These are phyloP conservation scores for Ormosia emarginata DNA, from an alignment of 306 rosid genomes.

Conservation along the genomic window DNA sequence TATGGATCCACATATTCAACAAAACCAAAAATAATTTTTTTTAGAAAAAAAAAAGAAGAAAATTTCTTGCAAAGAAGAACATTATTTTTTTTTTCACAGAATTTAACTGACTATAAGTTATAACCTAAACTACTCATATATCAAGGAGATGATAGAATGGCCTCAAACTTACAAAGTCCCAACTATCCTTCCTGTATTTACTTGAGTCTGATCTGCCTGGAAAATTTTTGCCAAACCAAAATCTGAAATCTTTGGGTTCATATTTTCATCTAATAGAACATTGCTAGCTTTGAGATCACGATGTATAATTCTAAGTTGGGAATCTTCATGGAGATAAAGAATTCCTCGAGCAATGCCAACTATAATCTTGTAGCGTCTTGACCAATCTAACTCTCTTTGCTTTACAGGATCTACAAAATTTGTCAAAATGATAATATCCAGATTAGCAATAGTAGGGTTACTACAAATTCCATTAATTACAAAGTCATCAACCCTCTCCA, in stretches of 20 bases:
- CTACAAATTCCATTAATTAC: background rate
- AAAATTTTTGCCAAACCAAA: constrained; percentile 70
- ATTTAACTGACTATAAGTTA: background rate
- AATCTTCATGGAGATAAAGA: constrained; percentile 65
- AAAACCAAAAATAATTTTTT: too few relatives aligned
- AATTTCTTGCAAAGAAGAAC: background rate
- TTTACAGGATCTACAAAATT: constrained; percentile 31
- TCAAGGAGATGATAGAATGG: background rate
- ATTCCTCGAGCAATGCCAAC: constrained; percentile 61
- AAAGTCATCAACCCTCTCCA: background rate
- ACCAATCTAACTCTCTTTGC: constrained; percentile 49
- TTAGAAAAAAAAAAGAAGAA: too few relatives aligned
- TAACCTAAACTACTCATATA: background rate
- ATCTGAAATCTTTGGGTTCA: constrained; percentile 68
- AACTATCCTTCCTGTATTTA: constrained; percentile 43
- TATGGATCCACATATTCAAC: background rate
- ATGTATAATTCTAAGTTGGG: constrained; percentile 54
- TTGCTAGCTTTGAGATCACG: constrained; percentile 73
- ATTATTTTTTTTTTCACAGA: background rate
- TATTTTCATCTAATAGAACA: constrained; percentile 42
- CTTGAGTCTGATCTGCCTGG: constrained; percentile 39
- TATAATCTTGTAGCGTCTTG: constrained; percentile 42
- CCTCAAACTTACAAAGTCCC: constrained; percentile 62
- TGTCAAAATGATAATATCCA: background rate
- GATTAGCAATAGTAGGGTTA: background rate